phyloP scores from a whole-genome alignment of 2,329 filamentous ascomycete species.

The Cladosporium sp. region DNA sequence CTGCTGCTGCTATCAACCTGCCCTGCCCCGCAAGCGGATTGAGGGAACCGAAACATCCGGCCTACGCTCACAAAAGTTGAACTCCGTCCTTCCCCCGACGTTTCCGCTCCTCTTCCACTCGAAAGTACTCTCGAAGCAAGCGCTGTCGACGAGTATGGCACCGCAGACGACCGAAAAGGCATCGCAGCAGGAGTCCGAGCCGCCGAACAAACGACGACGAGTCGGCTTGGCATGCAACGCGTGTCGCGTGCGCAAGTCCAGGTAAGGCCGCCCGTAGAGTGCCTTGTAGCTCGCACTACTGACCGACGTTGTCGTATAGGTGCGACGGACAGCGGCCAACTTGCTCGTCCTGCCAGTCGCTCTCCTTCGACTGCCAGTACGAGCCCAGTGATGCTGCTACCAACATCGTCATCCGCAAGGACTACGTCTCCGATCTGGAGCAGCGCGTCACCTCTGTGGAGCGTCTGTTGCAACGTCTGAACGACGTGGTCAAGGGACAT shows the following conservation, averaged over 20 bases:
- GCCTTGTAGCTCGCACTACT: not conserved
- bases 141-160: too few relatives aligned
- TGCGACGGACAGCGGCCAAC: slow-evolving; percentile 42
- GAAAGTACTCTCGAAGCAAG: too few relatives aligned
- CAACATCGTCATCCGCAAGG: slow-evolving; percentile 40
- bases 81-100: too few relatives aligned
- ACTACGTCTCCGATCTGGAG: slow-evolving; percentile 22
- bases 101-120: too few relatives aligned
- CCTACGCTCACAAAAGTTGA: too few relatives aligned
- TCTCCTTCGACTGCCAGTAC: slow-evolving; percentile 44
- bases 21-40: too few relatives aligned
- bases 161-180: too few relatives aligned
- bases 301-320: not conserved
- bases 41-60: too few relatives aligned
- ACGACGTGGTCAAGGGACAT: slow-evolving; percentile 9
- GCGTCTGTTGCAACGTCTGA: slow-evolving; percentile 13
- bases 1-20: too few relatives aligned
- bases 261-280: slow-evolving; percentile 4
- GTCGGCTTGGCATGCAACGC: slow-evolving; percentile 24
- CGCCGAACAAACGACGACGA: not conserved
- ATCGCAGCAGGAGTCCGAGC: too few relatives aligned
- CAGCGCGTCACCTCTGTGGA: not conserved
- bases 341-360: slow-evolving; percentile 39
- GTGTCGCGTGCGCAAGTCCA: slow-evolving; percentile 24
- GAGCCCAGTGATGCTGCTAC: slow-evolving; percentile 32